Evolutionary conservation across 805 yeast genomes (phyloP), one percentile per base, ranked within the genome.

Genomic region (Lipomyces sp.): DNA sequence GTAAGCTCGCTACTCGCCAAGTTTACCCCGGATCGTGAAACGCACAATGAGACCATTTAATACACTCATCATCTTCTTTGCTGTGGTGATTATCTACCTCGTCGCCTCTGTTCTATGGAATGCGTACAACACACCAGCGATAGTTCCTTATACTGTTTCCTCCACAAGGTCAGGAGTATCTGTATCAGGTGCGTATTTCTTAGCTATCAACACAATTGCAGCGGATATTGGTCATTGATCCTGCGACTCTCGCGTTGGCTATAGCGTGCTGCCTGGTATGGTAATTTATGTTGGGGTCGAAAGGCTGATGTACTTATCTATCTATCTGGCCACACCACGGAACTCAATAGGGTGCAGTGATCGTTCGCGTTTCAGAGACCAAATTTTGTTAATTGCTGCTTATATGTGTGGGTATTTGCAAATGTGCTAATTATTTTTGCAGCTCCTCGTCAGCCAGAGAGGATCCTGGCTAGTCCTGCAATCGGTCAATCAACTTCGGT

Each of bases 61-160:
- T 57, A 61, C 69, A 29, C 63, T 67, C 61, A 50, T 67, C n/a
- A 65, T 58, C 54, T 64, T 67, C 32, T 62, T 67, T 57, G 42
- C 63, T 18, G 60, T 62, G 35, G 70, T 67, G 30, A 57, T 67
- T 55, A 32, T 64, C 59, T 67, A 64, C 53, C 64, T 67, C 29
- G 57, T 60, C 24, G n/a, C 64, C 55, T 67, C 70, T 32, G 64
- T 67, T 18, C 64, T 67, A 37, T 64, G 62, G 39, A 64, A 61
- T 61, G 54, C 69, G 33, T 51, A 51, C 59, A 54, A 32, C 10
- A 34, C 57, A 18, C 42, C 54, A 5, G 34, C 60, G 11, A 30
- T 64, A 32, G 69, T 61, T n/a, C 70, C 68, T 35, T 66, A 60
- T 56, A 55, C 56, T 24, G 30, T 45, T 50, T 37, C 45, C 18